Conservation (phyloP, 441 rosid genomes). For the Adansonia gregorii region DNA sequence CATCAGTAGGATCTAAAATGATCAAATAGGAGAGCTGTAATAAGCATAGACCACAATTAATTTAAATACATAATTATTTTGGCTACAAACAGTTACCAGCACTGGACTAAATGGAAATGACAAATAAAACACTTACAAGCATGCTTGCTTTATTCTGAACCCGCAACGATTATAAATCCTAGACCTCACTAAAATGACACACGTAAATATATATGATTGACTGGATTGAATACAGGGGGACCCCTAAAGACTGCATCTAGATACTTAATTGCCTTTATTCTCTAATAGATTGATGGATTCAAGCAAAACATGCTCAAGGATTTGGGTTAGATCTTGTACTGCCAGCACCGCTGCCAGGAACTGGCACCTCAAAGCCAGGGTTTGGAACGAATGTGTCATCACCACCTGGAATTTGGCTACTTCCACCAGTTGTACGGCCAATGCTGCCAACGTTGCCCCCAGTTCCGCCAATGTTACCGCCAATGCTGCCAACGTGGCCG, state of each 20-base stretch:
- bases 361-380: conserved; percentile 59
- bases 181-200: neutral
- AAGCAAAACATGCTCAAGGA: conserved; percentile 39
- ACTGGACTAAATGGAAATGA: neutral
- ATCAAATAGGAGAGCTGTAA: neutral
- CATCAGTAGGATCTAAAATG: neutral
- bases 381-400: conserved; percentile 60
- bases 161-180: neutral
- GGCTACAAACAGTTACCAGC: neutral
- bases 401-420: conserved; percentile 50
- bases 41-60: neutral
- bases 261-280: neutral
- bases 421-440: conserved; percentile 28
- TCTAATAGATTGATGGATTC: neutral
- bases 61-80: neutral
- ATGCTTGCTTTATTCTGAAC: neutral
- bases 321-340: conserved; percentile 33
- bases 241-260: neutral
- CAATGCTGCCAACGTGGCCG: conserved; percentile 22
- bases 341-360: conserved; percentile 36
- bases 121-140: neutral
- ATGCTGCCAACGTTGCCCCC: conserved; percentile 25
- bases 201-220: neutral
- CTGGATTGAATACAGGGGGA: neutral
- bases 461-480: conserved; percentile 30